phyloP scores from a whole-genome alignment of 345 rosid species.

The Anacardium occidentale region DNA sequence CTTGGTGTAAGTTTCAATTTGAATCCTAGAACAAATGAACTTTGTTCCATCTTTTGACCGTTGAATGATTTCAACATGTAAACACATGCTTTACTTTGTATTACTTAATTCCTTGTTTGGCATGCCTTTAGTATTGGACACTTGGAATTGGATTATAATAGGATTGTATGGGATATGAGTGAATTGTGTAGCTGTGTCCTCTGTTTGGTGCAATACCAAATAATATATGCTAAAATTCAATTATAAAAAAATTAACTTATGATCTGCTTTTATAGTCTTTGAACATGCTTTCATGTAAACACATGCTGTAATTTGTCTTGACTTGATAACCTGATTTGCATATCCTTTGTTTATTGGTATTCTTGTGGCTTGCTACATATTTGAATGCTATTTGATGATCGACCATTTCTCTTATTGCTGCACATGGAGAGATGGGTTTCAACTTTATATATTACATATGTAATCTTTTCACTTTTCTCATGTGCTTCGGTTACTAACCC shows the following conservation, averaged over 20 bases:
- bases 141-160: too few species aligned
- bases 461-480: background rate
- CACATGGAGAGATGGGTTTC: conserved; percentile 1
- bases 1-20: conserved; percentile 60
- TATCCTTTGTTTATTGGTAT: background rate
- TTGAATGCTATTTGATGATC: background rate
- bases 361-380: background rate
- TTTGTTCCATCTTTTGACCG: conserved; percentile 6
- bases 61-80: conserved; percentile 1
- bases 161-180: too few species aligned
- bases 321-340: background rate
- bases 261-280: background rate
- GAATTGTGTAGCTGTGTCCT: too few species aligned
- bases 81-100: background rate
- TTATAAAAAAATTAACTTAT: background rate
- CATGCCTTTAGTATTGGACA: too few species aligned
- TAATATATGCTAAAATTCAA: background rate
- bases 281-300: background rate
- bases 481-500: background rate
- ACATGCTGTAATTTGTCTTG: conserved; percentile 1
- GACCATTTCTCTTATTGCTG: background rate
- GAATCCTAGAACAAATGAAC: background rate
- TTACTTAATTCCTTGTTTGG: background rate
- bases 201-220: too few species aligned
- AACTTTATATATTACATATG: background rate